A percentile compares a stretch with the other conserved stretches of the same genome.
Evolutionary conservation across 345 rosid species (phyloP).

Genomic region (Punica granatum): DNA sequence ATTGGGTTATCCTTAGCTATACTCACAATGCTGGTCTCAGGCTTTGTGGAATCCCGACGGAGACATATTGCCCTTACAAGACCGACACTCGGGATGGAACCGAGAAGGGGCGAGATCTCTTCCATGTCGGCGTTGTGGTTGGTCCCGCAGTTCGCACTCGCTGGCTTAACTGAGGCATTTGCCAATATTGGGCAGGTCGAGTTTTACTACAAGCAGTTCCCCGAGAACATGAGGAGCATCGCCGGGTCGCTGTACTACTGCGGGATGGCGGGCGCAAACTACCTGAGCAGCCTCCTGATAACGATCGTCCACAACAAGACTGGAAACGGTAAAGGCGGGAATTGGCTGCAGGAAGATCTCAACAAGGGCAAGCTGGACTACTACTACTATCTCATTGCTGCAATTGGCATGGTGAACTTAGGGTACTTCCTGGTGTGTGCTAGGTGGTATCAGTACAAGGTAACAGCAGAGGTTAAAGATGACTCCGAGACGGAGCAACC

Average conservation of each 20-base stretch:
- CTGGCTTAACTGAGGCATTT: constrained; percentile 42
- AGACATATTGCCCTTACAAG: constrained; percentile 31
- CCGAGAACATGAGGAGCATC: constrained; percentile 54
- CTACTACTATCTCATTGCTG: constrained; percentile 36
- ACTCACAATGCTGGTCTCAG: constrained; percentile 29
- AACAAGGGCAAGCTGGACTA: constrained; percentile 44
- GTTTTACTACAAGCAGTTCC: constrained; percentile 52
- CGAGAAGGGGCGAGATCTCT: constrained; percentile 38
- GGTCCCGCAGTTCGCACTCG: constrained; percentile 36
- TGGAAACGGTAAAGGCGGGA: constrained; percentile 16
- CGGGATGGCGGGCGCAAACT: constrained; percentile 33
- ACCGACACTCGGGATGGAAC: constrained; percentile 32
- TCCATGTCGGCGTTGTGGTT: constrained; percentile 39
- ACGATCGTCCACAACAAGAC: constrained; percentile 30
- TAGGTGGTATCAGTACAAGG: constrained; percentile 38
- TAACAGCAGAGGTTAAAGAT: background rate
- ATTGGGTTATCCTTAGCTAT: constrained; percentile 23
- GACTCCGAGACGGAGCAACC: constrained; percentile 6
- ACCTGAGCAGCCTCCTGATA: constrained; percentile 32
- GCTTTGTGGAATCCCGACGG: constrained; percentile 25
- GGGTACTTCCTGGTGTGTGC: constrained; percentile 34
- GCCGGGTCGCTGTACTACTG: constrained; percentile 39
- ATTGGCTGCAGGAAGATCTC: constrained; percentile 51
- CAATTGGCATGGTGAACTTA: constrained; percentile 22
- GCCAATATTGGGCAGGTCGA: constrained; percentile 32